Evolutionary conservation across 2,329 filamentous ascomycete genomes (phyloP).

Genomic region (Tolypocladium nubicola): DNA sequence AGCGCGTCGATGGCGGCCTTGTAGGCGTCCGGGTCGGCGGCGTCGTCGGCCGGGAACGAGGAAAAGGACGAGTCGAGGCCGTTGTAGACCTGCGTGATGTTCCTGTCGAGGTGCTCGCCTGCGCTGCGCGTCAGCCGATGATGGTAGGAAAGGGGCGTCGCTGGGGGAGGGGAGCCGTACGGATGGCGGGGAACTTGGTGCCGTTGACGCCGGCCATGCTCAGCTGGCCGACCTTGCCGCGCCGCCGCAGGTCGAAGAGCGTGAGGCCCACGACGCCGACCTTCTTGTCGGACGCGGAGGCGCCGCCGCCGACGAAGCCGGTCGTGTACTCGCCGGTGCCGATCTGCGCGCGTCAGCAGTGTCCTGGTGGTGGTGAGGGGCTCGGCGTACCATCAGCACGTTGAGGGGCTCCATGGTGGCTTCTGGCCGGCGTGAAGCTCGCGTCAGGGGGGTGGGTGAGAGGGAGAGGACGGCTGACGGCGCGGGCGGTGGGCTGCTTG

Average conservation of each 20-base stretch:
- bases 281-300: constrained; percentile 88
- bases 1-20: constrained; percentile 81
- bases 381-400: constrained; percentile 53
- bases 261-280: constrained; percentile 87
- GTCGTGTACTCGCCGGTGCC: constrained; percentile 97
- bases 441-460: neutral
- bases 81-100: constrained; percentile 84
- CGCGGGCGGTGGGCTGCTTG: neutral
- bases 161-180: constrained; percentile 37
- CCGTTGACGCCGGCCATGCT: constrained; percentile 87
- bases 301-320: constrained; percentile 76
- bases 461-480: too few relatives aligned
- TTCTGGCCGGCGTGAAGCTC: neutral
- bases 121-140: neutral
- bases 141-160: too few relatives aligned
- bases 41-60: constrained; percentile 68
- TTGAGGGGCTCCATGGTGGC: constrained; percentile 47
- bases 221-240: constrained; percentile 78
- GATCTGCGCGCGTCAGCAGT: constrained; percentile 37
- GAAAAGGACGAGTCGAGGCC: constrained; percentile 76
- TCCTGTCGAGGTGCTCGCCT: constrained; percentile 77
- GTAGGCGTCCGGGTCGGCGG: constrained; percentile 70
- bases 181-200: constrained; percentile 82
- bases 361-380: neutral
- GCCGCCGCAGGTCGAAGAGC: constrained; percentile 75